phyloP scores from a whole-genome alignment of 441 rosid species.

The Raphanus hybrid region DNA sequence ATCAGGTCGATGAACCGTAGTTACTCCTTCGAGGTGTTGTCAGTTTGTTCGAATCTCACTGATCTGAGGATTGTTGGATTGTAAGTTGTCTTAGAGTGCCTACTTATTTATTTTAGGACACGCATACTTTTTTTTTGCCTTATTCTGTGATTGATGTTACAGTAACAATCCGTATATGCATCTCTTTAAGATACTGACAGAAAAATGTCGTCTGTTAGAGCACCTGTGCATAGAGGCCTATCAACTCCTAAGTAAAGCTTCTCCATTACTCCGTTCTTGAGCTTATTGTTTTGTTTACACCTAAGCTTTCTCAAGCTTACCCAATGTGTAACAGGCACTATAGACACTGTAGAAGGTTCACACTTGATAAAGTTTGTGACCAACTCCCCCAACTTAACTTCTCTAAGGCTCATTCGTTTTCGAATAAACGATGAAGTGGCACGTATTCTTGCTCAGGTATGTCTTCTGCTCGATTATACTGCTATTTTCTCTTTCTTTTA shows the following conservation, averaged over 20 bases:
- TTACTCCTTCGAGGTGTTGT: constrained; percentile 57
- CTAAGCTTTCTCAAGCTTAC: constrained; percentile 8
- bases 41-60: constrained; percentile 59
- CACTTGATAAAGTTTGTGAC: constrained; percentile 34
- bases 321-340: constrained; percentile 19
- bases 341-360: constrained; percentile 13
- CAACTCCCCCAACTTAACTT: constrained; percentile 35
- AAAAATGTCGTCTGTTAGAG: constrained; percentile 69
- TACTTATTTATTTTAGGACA: neutral
- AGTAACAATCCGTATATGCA: constrained; percentile 68
- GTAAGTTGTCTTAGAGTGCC: neutral
- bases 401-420: constrained; percentile 41
- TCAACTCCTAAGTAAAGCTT: constrained; percentile 16
- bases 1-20: constrained; percentile 61
- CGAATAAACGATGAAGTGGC: constrained; percentile 20
- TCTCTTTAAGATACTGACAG: constrained; percentile 59
- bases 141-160: constrained; percentile 18
- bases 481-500: neutral
- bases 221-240: constrained; percentile 65
- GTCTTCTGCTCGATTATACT: neutral
- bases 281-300: neutral
- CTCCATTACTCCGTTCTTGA: constrained; percentile 16
- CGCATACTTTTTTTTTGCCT: too few relatives aligned
- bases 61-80: constrained; percentile 11
- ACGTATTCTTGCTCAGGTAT: constrained; percentile 31